Conservation (phyloP, 768 basidiomycete genomes). For the Brasilioporus rufonigricans region DNA sequence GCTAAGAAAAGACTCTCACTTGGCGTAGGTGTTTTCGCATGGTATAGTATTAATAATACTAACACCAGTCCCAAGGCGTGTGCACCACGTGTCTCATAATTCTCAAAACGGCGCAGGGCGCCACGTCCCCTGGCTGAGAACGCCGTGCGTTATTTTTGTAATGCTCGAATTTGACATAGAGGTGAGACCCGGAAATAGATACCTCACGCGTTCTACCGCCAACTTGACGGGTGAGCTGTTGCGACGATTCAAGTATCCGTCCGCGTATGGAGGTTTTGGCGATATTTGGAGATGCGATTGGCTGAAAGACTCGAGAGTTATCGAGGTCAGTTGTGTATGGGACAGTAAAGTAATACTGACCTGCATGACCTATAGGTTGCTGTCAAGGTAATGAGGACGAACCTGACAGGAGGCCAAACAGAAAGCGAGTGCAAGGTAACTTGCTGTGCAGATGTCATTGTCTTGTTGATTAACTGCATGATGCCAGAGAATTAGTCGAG, state of each 20-base stretch:
- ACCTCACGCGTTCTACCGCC: slow-evolving; percentile 1
- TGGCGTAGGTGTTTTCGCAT: not conserved
- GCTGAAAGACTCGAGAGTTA: slow-evolving; percentile 13
- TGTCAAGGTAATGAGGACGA: slow-evolving; percentile 27
- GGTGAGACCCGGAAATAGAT: not conserved
- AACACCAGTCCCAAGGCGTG: not conserved
- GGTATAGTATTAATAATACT: not conserved
- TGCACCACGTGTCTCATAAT: not conserved
- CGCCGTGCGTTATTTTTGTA: slow-evolving; percentile 4
- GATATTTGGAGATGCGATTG: slow-evolving; percentile 27
- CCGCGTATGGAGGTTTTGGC: slow-evolving; percentile 21
- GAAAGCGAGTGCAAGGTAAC: slow-evolving; percentile 15
- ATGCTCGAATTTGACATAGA: not conserved
- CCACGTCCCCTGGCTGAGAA: not conserved
- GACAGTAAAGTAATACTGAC: not conserved
- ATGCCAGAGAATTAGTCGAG: slow-evolving; percentile 12
- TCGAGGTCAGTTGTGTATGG: slow-evolving; percentile 17
- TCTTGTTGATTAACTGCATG: not conserved
- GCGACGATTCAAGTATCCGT: slow-evolving; percentile 19
- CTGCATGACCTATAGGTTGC: slow-evolving; percentile 18
- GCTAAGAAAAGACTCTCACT: not conserved
- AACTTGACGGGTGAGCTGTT: slow-evolving; percentile 14
- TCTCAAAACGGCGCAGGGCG: not conserved
- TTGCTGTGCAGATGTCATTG: not conserved
- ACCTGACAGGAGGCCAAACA: slow-evolving; percentile 4